Evolutionary conservation across 2,329 filamentous ascomycete genomes (phyloP).

Genomic region (Colletotrichum cereale): DNA sequence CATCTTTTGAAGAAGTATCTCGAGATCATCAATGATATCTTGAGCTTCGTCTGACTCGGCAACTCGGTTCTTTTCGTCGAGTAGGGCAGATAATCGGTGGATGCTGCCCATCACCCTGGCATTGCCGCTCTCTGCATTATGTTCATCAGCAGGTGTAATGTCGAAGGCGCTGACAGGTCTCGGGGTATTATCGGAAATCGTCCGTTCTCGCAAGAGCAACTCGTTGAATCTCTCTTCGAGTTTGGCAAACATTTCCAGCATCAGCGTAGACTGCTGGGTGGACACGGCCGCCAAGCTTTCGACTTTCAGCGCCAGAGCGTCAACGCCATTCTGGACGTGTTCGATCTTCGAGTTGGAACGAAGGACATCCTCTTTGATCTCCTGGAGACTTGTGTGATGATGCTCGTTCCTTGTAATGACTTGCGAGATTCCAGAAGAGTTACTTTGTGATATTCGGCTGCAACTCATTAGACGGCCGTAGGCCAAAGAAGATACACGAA

Average conservation of each 20-base stretch:
- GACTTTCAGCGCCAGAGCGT: background rate
- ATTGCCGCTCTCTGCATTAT: background rate
- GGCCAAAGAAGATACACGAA: background rate
- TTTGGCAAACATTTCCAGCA: background rate
- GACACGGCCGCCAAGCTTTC: background rate
- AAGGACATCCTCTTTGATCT: background rate
- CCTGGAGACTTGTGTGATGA: background rate
- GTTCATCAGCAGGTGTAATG: background rate
- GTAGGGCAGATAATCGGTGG: background rate
- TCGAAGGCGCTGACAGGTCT: background rate
- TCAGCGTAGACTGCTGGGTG: background rate
- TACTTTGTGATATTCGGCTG: background rate
- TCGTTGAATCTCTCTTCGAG: background rate
- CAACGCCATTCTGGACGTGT: conserved; percentile 5
- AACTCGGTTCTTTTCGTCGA: background rate
- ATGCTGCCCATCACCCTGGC: background rate
- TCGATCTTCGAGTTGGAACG: background rate
- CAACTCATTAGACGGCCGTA: fast-evolving
- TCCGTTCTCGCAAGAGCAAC: background rate
- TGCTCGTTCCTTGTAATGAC: background rate
- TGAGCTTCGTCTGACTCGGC: background rate
- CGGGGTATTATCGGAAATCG: background rate
- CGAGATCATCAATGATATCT: conserved; percentile 6
- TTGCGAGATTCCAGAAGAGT: background rate
- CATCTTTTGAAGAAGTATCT: background rate